These are phyloP conservation scores for Hanseniaspora meyeri DNA, from an alignment of 805 yeast genomes.

Conservation along the genomic window DNA sequence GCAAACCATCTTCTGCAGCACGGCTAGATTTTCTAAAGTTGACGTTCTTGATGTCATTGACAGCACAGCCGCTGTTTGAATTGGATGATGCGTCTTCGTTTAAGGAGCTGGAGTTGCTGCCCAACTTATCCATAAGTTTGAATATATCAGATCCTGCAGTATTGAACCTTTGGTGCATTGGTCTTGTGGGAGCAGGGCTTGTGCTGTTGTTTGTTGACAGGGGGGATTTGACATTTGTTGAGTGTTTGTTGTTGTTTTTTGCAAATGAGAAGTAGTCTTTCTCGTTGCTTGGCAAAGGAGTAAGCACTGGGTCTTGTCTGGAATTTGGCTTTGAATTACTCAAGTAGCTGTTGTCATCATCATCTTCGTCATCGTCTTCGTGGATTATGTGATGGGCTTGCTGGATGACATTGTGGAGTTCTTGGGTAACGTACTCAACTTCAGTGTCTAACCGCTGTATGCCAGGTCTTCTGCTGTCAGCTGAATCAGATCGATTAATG, in stretches of 20 bases:
- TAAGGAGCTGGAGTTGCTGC: neutral
- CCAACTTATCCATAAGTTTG: slow-evolving; percentile 1
- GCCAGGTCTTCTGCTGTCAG: neutral
- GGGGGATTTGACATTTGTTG: neutral
- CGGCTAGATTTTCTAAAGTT: neutral
- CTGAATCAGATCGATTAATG: neutral
- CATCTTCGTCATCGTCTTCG: slow-evolving; percentile 1
- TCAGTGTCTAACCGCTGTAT: slow-evolving; percentile 11
- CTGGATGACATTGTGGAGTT: slow-evolving; percentile 7
- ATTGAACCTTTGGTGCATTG: slow-evolving; percentile 1
- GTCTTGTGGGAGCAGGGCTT: neutral
- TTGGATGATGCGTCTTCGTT: neutral
- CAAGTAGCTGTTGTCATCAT: neutral
- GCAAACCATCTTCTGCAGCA: neutral
- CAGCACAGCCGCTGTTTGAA: neutral
- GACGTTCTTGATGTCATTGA: neutral
- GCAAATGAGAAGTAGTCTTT: slow-evolving; percentile 7
- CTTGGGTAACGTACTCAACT: slow-evolving; percentile 13
- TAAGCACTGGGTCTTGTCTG: neutral
- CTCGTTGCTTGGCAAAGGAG: slow-evolving; percentile 1
- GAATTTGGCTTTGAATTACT: neutral
- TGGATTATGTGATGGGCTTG: slow-evolving; percentile 7
- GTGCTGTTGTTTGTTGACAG: neutral
- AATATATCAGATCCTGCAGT: slow-evolving; percentile 7
- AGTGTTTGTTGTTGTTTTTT: neutral